phyloP scores from a whole-genome alignment of 257 asterid genomes.

The Penstemon davidsonii region DNA sequence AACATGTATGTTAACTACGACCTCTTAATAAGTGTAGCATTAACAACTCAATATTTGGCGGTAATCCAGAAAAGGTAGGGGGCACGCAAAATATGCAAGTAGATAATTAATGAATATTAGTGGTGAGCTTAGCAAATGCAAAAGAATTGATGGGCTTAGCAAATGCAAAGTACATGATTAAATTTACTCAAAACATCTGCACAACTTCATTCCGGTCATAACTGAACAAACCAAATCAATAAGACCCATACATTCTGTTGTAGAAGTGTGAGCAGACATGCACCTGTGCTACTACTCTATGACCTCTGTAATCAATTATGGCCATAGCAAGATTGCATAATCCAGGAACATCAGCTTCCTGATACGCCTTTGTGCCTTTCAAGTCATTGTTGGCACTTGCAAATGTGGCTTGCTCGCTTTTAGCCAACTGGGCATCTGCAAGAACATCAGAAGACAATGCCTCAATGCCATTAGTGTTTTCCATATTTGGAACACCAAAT shows the following conservation, averaged over 20 bases:
- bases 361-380: conserved; percentile 95
- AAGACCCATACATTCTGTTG: too few species aligned
- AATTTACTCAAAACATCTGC: background rate
- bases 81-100: conserved; percentile 15
- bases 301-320: conserved; percentile 95
- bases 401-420: conserved; percentile 97
- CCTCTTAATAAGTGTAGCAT: too few species aligned
- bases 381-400: too few species aligned
- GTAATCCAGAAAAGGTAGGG: too few species aligned
- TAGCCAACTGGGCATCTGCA: conserved; percentile 72
- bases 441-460: conserved; percentile 50
- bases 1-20: too few species aligned
- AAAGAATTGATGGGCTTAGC: too few species aligned
- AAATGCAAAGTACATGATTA: background rate
- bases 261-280: too few species aligned
- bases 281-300: conserved; percentile 98
- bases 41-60: too few species aligned
- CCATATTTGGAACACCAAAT: conserved; percentile 36
- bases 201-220: too few species aligned
- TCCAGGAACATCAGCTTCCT: conserved; percentile 95
- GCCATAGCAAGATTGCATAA: conserved; percentile 95
- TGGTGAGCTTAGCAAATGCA: too few species aligned
- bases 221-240: too few species aligned
- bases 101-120: too few species aligned
- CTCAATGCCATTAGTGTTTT: conserved; percentile 36